These are phyloP conservation scores for Rhexocercosporidium sp. DNA, from an alignment of 2,329 filamentous ascomycete genomes.

Conservation along the genomic window DNA sequence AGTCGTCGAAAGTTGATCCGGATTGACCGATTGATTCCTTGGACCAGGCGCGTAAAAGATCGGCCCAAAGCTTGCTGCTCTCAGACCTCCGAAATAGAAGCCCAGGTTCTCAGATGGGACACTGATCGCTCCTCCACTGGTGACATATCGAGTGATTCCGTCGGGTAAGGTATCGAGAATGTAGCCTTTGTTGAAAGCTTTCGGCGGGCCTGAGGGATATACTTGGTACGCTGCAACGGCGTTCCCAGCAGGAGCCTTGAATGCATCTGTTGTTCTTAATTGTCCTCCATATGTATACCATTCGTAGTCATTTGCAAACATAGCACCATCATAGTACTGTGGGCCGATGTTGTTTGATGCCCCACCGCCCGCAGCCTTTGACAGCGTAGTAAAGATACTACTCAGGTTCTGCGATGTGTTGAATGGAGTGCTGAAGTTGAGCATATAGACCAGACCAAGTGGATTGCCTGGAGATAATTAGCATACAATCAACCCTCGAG, in stretches of 20 bases:
- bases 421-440: slow-evolving; percentile 65
- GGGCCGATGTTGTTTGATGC: slow-evolving; percentile 57
- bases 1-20: slow-evolving; percentile 53
- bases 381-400: slow-evolving; percentile 52
- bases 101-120: slow-evolving; percentile 73
- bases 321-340: slow-evolving; percentile 64
- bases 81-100: slow-evolving; percentile 73
- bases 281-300: slow-evolving; percentile 70
- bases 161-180: slow-evolving; percentile 47
- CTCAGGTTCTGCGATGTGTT: slow-evolving; percentile 58
- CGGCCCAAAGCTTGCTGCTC: slow-evolving; percentile 53
- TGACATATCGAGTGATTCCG: slow-evolving; percentile 63
- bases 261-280: slow-evolving; percentile 43
- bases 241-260: slow-evolving; percentile 48
- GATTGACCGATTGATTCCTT: slow-evolving; percentile 31
- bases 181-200: slow-evolving; percentile 52
- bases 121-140: slow-evolving; percentile 66
- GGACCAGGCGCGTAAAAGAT: slow-evolving; percentile 47
- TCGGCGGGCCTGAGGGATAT: slow-evolving; percentile 56
- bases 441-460: slow-evolving; percentile 57
- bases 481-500: background rate
- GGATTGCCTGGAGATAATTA: slow-evolving; percentile 51
- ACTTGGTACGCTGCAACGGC: slow-evolving; percentile 56
- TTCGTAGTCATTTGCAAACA: slow-evolving; percentile 68
- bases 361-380: slow-evolving; percentile 53